Evolutionary conservation across 139 green algal genomes (phyloP), one percentile per base, ranked within the genome.

Genomic region (Astrephomene gubernaculifera): DNA sequence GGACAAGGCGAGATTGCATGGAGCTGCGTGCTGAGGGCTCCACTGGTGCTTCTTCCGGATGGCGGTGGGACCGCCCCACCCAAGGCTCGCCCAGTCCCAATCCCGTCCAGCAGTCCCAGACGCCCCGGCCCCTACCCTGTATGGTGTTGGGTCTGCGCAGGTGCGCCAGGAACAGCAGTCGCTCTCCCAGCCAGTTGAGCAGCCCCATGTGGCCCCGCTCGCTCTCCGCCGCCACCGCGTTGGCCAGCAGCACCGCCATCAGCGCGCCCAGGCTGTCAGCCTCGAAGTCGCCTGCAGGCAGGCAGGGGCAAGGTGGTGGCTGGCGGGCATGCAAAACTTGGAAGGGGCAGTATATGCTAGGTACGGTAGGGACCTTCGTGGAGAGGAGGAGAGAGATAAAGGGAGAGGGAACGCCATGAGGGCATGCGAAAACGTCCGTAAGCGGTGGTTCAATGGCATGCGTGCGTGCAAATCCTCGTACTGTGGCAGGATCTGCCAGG

Each of bases 121-220:
- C n/a, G n/a, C 57, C 57, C 19, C 19, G 21, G 12, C 21, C 17
- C 84, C 45, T 45, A 91, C 89, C 91, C 45, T 90, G 57, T 35
- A 95, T 89, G 19, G 96, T 98, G 94, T 99, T 99, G 73, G 87
- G 87, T 38, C 95, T 86, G 27, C 76, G 43, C n/a, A 89, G 64
- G 90, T 99, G 97, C 29, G 95, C 90, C 29, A 93, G 54, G 53
- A 90, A 90, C 64, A 98, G 86, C 82, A 98, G 70, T 22, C 92
- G 85, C 80, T 97, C 95, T 14, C 95, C 96, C n/a, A 96, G 4
- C 88, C 92, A 97, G 89, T 96, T 95, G 65, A 96, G 86, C 21
- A 94, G 38, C n/a, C 95, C 95, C 67, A 98, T 83, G 54, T 92
- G 41, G 39, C 95, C 93, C 31, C 94, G 90, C 24, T 82, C 73